Evolutionary conservation across 257 asterid species (phyloP).

Genomic region (Solanum phureja): DNA sequence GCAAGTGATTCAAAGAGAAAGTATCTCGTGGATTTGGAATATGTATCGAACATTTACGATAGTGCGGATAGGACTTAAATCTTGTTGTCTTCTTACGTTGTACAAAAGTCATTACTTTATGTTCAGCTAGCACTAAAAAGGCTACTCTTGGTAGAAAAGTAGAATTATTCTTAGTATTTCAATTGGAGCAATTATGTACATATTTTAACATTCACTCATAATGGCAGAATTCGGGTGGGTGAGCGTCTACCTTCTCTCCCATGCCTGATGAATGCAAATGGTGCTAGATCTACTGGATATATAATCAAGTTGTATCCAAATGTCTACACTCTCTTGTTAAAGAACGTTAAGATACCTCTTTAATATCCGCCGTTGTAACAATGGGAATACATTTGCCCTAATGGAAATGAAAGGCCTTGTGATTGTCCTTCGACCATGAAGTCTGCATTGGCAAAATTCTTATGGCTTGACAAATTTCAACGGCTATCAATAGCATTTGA

Average conservation of each 20-base stretch:
- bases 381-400: not conserved
- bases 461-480: not conserved
- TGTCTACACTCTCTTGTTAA: not conserved
- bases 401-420: not conserved
- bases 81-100: not conserved
- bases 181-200: not conserved
- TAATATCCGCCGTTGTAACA: not conserved
- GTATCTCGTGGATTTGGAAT: conserved; percentile 24
- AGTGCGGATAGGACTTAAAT: not conserved
- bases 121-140: not conserved
- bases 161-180: too few relatives aligned
- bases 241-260: not conserved
- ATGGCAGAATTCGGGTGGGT: not conserved
- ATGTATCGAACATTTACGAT: not conserved
- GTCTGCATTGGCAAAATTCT: not conserved
- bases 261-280: too few relatives aligned
- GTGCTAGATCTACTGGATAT: too few relatives aligned
- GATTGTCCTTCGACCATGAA: not conserved
- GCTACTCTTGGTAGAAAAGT: not conserved
- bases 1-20: conserved; percentile 48
- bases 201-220: not conserved
- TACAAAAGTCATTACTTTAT: not conserved
- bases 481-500: not conserved
- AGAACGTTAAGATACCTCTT: not conserved
- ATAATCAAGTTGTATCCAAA: not conserved